A percentile compares a stretch with the other conserved stretches of the same genome.
These are phyloP conservation scores for Zoysia matrella DNA, from an alignment of 202 grass and related monocot species.

Conservation along the genomic window DNA sequence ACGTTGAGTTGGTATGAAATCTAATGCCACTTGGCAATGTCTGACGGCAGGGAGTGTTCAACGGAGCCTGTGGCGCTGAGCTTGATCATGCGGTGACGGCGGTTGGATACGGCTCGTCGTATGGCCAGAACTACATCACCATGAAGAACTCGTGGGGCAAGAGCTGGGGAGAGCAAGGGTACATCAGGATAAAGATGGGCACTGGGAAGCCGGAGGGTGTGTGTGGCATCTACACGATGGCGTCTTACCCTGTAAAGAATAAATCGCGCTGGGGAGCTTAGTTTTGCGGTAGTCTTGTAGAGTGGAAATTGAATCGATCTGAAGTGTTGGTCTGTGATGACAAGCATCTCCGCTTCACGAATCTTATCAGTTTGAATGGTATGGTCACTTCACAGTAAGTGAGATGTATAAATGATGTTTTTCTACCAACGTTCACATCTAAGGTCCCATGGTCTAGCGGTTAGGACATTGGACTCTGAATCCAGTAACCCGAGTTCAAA, in stretches of 20 bases:
- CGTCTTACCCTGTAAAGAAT: constrained; percentile 78
- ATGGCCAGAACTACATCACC: constrained; percentile 62
- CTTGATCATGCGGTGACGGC: constrained; percentile 76
- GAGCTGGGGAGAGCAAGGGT: constrained; percentile 74
- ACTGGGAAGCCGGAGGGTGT: constrained; percentile 69
- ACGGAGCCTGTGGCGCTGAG: constrained; percentile 57
- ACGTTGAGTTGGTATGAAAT: not conserved
- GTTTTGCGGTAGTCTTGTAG: constrained; percentile 23
- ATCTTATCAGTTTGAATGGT: no score
- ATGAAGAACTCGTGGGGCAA: constrained; percentile 85
- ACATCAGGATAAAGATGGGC: constrained; percentile 70
- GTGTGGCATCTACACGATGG: constrained; percentile 67
- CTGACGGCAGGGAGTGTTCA: constrained; percentile 64
- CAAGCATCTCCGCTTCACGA: no score
- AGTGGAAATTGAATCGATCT: not conserved
- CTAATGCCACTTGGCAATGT: not conserved
- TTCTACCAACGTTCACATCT: accelerated
- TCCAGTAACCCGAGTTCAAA: constrained; percentile 81
- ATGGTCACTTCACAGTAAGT: no score
- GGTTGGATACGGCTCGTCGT: constrained; percentile 68
- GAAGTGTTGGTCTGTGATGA: constrained; percentile 1
- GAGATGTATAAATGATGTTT: not conserved
- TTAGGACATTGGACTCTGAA: constrained; percentile 88
- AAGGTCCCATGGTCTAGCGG: constrained; percentile 80
- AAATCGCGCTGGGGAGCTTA: constrained; percentile 19